Base-by-base conservation (phyloP, 306 rosid genomes). In the Quercus rubra region DNA sequence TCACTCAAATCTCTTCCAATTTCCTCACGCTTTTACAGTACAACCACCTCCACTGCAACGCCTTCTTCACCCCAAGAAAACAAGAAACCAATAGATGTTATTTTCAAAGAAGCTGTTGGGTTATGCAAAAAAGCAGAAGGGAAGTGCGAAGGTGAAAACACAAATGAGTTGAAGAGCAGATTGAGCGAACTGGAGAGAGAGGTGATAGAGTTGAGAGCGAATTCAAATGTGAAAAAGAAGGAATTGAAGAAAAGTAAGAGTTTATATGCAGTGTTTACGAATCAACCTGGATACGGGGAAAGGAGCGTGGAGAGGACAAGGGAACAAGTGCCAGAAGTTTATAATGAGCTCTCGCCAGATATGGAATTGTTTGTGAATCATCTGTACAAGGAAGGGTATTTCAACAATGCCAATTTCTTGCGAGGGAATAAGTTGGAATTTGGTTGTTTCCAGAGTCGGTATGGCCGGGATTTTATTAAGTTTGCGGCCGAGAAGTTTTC, bases 311-410 rank as follows among this genome's bases (percentile, higher is more conserved):
- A 55, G 59, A 41, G 43, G 71, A 73, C 28, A 1, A 55, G 43
- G 55, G 92, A 49, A 38, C 46, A 7, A 77, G 79, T 84, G 3
- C 78, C 83, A 6, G 21, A 56, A 51, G 78, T 74, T 18, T 11
- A 28, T 25, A 92, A 87, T 58, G 78, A 80, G 77, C 88, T 91
- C 81, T 87, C 95, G 4, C 80, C 79, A 54, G 95, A 90, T 27
- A 84, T 84, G 92, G 87, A 78, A 78, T 20, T 51, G 79, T 87
- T 92, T 56, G 86, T 79, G 80, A 55, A 80, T n/a, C 80, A 72
- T 85, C 80, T 94, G 54, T 84, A 55, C 79, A 63, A 67, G 28
- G 87, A 87, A 21, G 95, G 99, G 33, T 92, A 91, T 72, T 90
- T 92, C 61, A 83, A 80, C 0, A 77, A 86, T 49, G 90, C 93